Conservation (phyloP, 306 rosid species). For the Sesbania bispinosa region DNA sequence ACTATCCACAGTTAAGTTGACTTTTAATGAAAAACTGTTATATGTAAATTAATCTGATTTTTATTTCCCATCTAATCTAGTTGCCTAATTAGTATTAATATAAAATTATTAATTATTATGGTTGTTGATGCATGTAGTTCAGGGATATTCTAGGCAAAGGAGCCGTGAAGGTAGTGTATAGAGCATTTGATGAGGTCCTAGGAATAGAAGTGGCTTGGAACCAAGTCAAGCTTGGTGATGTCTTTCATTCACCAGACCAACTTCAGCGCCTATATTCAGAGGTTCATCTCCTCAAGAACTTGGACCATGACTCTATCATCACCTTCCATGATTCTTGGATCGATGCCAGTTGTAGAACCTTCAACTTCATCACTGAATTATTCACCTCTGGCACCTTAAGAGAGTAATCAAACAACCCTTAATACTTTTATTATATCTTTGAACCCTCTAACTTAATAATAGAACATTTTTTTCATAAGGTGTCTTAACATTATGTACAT, state of each 20-base stretch:
- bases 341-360: constrained; percentile 52
- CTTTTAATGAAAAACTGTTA: background rate
- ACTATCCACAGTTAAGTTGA: constrained; percentile 7
- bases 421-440: background rate
- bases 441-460: background rate
- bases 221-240: constrained; percentile 68
- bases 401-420: constrained; percentile 52
- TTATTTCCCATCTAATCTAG: background rate
- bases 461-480: no score
- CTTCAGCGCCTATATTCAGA: constrained; percentile 79
- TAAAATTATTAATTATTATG: background rate
- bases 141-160: constrained; percentile 85
- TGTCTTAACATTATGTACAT: background rate
- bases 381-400: constrained; percentile 94
- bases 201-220: constrained; percentile 98
- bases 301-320: constrained; percentile 70
- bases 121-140: constrained; percentile 44
- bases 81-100: background rate
- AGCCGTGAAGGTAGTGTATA: constrained; percentile 82
- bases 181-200: constrained; percentile 68
- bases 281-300: constrained; percentile 84
- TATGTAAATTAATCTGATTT: background rate
- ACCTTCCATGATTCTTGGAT: constrained; percentile 68
- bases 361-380: constrained; percentile 94
- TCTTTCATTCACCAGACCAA: constrained; percentile 65